Conservation (phyloP, 306 rosid genomes). For the Abrus pulchellus region DNA sequence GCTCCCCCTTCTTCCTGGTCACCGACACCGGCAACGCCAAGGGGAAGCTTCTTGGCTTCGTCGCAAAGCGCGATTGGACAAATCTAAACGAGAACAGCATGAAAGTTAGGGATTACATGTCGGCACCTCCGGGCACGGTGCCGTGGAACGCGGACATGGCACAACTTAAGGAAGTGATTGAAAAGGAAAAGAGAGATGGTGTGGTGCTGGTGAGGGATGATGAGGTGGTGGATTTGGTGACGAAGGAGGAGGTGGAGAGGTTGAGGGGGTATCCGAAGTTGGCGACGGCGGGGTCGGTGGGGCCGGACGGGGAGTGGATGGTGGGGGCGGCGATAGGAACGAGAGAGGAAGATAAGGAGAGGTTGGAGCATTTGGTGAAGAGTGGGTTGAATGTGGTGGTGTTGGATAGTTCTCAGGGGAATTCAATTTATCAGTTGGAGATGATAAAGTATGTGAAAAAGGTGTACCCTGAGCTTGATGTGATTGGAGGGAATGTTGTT, state of each 20-base stretch:
- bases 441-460: constrained; percentile 84
- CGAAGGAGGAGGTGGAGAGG: constrained; percentile 76
- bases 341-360: constrained; percentile 81
- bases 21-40: constrained; percentile 62
- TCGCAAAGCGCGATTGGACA: constrained; percentile 59
- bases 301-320: constrained; percentile 75
- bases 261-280: constrained; percentile 72
- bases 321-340: constrained; percentile 93
- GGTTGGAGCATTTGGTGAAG: constrained; percentile 79
- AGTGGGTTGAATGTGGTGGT: constrained; percentile 86
- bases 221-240: constrained; percentile 70
- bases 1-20: constrained; percentile 64
- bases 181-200: constrained; percentile 48
- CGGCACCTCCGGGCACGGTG: constrained; percentile 40
- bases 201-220: constrained; percentile 61
- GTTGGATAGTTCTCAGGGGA: constrained; percentile 95
- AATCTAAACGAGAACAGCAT: constrained; percentile 52
- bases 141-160: constrained; percentile 67
- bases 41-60: constrained; percentile 70
- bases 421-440: constrained; percentile 83
- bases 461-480: constrained; percentile 74
- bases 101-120: constrained; percentile 63
- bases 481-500: constrained; percentile 95
- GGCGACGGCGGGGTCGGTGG: constrained; percentile 72
- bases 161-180: constrained; percentile 50